These are phyloP conservation scores for Borovskyia barvae DNA, from an alignment of 208 protist species.

Conservation along the genomic window DNA sequence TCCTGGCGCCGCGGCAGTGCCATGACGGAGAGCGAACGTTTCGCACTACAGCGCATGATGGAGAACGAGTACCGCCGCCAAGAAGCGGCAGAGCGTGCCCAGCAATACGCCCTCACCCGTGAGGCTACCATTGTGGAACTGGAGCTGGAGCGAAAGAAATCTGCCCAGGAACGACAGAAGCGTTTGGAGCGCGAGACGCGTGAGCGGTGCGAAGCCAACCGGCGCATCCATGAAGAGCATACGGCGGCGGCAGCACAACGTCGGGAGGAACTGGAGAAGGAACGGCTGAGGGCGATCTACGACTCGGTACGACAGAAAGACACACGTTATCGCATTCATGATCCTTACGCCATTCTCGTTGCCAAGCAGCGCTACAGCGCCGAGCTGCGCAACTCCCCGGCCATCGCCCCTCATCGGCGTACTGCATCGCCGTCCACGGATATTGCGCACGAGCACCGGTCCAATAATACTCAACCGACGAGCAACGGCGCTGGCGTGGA, in stretches of 20 bases:
- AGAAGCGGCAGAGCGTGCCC: constrained; percentile 32
- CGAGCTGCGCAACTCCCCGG: background rate
- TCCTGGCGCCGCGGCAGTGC: constrained; percentile 4
- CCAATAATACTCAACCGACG: background rate
- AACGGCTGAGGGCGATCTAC: constrained; percentile 15
- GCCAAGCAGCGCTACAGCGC: constrained; percentile 35
- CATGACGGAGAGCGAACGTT: constrained; percentile 48
- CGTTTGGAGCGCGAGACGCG: constrained; percentile 7
- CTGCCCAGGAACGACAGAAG: constrained; percentile 21
- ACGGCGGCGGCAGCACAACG: constrained; percentile 21
- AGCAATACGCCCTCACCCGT: constrained; percentile 26
- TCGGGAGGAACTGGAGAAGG: constrained; percentile 31
- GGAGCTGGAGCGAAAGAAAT: constrained; percentile 46
- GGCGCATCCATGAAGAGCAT: constrained; percentile 11
- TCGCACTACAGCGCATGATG: constrained; percentile 56
- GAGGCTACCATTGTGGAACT: constrained; percentile 27
- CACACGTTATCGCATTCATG: constrained; percentile 11
- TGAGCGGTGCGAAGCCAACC: constrained; percentile 8
- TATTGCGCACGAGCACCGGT: background rate
- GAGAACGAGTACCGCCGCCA: constrained; percentile 51
- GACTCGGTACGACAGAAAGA: constrained; percentile 24
- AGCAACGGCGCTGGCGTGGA: background rate
- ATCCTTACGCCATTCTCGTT: constrained; percentile 46
- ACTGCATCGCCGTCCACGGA: background rate
- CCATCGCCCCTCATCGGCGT: constrained; percentile 8